A percentile compares a stretch with the other conserved stretches of the same genome.
phyloP scores from a whole-genome alignment of 768 basidiomycete species.

The Candolleomyces aberdarensis region DNA sequence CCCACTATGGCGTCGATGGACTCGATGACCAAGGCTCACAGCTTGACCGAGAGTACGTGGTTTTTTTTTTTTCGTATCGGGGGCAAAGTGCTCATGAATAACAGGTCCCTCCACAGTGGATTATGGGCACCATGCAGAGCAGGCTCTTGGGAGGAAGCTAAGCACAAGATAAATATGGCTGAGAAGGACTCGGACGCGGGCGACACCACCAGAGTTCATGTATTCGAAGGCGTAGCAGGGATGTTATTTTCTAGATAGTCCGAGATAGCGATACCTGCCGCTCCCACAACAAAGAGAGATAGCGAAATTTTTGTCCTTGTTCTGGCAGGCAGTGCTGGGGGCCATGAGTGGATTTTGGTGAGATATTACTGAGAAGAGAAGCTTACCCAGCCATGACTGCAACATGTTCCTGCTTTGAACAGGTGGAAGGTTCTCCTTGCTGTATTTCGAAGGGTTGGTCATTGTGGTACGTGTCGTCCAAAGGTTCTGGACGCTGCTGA shows the following conservation, averaged over 20 bases:
- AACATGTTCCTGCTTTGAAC: slow-evolving; percentile 27
- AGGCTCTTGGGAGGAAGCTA: slow-evolving; percentile 3
- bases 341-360: slow-evolving; percentile 8
- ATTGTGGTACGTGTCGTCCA: neutral
- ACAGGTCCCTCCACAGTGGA: neutral
- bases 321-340: slow-evolving; percentile 48
- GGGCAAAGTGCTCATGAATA: neutral
- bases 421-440: slow-evolving; percentile 10
- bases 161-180: neutral
- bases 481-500: neutral
- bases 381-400: slow-evolving; percentile 38
- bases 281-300: slow-evolving; percentile 44
- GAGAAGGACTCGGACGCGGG: neutral
- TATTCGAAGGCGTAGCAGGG: slow-evolving; percentile 16
- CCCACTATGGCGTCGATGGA: slow-evolving; percentile 40
- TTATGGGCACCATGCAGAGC: slow-evolving; percentile 1
- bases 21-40: slow-evolving; percentile 29
- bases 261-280: slow-evolving; percentile 44
- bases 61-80: neutral
- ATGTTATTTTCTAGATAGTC: slow-evolving; percentile 47
- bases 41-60: neutral
- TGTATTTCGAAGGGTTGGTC: slow-evolving; percentile 4
- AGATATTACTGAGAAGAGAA: neutral
- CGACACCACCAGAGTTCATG: neutral
- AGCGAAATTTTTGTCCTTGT: slow-evolving; percentile 53